Conservation (phyloP, 1,284 basidiomycete genomes). For the Coniferiporia sulphurascens region DNA sequence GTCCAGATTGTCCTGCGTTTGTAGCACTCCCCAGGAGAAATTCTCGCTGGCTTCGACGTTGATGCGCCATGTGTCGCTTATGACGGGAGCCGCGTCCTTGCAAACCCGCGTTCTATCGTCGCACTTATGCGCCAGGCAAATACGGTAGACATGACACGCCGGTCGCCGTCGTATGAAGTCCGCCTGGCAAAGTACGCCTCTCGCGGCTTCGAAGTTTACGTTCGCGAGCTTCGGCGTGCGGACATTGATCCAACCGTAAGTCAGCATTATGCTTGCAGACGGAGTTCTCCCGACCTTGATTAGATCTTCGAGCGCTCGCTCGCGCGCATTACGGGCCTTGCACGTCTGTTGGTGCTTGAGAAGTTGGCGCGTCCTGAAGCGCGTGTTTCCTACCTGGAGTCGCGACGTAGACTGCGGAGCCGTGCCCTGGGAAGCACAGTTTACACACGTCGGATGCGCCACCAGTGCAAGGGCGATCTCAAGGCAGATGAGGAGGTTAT, state of each 20-base stretch:
- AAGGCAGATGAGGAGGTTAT: slow-evolving; percentile 39
- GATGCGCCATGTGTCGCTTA: slow-evolving; percentile 54
- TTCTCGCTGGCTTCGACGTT: slow-evolving; percentile 59
- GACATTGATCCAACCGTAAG: slow-evolving; percentile 53
- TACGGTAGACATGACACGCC: slow-evolving; percentile 50
- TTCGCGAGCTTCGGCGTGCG: slow-evolving; percentile 43
- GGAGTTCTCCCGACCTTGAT: neutral
- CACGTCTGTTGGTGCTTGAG: slow-evolving; percentile 54
- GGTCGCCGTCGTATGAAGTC: slow-evolving; percentile 61
- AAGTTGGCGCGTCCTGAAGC: slow-evolving; percentile 39
- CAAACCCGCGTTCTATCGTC: slow-evolving; percentile 49
- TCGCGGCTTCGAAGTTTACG: slow-evolving; percentile 50
- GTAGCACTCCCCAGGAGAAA: slow-evolving; percentile 55
- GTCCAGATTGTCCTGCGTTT: slow-evolving; percentile 54
- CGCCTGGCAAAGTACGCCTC: slow-evolving; percentile 50
- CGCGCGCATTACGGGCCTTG: slow-evolving; percentile 49
- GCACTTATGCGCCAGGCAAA: slow-evolving; percentile 59
- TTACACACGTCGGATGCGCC: slow-evolving; percentile 25
- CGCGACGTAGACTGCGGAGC: slow-evolving; percentile 43
- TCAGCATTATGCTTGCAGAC: no score
- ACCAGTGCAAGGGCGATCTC: slow-evolving; percentile 42
- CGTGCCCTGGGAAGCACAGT: slow-evolving; percentile 31
- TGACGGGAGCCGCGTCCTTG: slow-evolving; percentile 49
- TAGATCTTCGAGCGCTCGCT: slow-evolving; percentile 59
- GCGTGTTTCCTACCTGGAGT: slow-evolving; percentile 40